Percentiles rank a stretch among this genome's conserved stretches.
Conservation (phyloP, 2,329 filamentous ascomycete species). For the Venturia pyrina region DNA sequence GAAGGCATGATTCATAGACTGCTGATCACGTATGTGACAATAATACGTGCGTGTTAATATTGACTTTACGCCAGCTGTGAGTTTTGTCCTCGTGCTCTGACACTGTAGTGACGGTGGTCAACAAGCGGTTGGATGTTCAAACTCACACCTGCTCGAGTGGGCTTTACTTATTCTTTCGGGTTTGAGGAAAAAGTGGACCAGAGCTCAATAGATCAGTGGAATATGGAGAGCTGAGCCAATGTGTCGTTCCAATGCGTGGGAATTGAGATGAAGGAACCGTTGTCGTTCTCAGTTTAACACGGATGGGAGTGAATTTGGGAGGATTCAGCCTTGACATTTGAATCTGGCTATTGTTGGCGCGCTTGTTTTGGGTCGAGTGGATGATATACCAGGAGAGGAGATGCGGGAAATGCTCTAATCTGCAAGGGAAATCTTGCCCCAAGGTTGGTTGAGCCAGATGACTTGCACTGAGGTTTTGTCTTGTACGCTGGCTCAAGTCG, state of each 20-base stretch:
- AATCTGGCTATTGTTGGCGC: neutral
- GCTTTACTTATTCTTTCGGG: neutral
- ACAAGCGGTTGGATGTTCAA: neutral
- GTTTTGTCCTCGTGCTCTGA: neutral
- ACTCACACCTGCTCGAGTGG: neutral
- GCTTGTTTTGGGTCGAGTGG: neutral
- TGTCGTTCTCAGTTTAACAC: neutral
- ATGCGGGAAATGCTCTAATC: neutral
- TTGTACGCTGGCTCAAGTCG: neutral
- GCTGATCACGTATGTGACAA: neutral
- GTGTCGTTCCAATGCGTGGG: neutral
- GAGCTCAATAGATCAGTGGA: neutral
- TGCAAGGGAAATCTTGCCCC: neutral
- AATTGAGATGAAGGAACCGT: neutral
- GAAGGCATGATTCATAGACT: neutral
- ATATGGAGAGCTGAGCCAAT: neutral
- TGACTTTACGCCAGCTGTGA: neutral
- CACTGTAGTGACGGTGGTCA: neutral
- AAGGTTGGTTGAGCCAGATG: neutral
- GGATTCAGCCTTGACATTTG: neutral
- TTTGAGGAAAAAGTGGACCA: neutral
- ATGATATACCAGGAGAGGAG: neutral
- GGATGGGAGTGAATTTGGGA: neutral
- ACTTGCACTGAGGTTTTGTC: neutral
- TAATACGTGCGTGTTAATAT: neutral